phyloP scores from a whole-genome alignment of 257 asterid species.

The Phtheirospermum japonicum region DNA sequence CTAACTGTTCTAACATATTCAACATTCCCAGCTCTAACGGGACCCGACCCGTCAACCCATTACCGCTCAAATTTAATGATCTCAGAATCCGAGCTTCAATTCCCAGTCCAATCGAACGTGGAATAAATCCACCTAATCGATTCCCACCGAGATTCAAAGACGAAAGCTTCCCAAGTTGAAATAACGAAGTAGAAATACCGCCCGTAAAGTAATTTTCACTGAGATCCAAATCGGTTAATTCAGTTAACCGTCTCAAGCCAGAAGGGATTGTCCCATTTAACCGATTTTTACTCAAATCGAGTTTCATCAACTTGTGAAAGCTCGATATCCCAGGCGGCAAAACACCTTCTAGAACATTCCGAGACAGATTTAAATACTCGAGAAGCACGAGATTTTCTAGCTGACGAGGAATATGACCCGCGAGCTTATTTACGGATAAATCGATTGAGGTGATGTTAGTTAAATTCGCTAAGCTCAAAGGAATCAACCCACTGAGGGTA shows the following conservation, averaged over 20 bases:
- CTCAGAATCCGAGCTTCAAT: constrained; percentile 47
- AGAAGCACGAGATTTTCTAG: constrained; percentile 56
- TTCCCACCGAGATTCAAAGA: constrained; percentile 68
- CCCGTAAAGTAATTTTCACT: constrained; percentile 58
- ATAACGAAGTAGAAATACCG: constrained; percentile 46
- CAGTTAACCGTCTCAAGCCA: constrained; percentile 45
- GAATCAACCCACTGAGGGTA: constrained; percentile 50
- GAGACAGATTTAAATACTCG: constrained; percentile 50
- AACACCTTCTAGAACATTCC: constrained; percentile 53
- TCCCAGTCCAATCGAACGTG: constrained; percentile 36
- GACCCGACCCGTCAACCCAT: constrained; percentile 46
- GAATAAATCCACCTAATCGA: constrained; percentile 52
- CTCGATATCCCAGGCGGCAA: constrained; percentile 50
- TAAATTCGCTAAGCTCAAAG: constrained; percentile 54
- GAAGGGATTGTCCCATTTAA: constrained; percentile 61
- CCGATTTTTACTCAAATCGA: constrained; percentile 59
- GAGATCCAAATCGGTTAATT: constrained; percentile 50
- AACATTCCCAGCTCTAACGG: constrained; percentile 60
- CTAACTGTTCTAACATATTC: constrained; percentile 59
- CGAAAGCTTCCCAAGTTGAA: constrained; percentile 54
- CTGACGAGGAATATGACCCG: constrained; percentile 55
- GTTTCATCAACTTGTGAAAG: constrained; percentile 44
- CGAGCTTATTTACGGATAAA: constrained; percentile 57
- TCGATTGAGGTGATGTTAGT: constrained; percentile 41
- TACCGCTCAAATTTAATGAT: constrained; percentile 61